Evolutionary conservation across 1,284 basidiomycete species (phyloP).

Genomic region (Melampsora allii-populina): DNA sequence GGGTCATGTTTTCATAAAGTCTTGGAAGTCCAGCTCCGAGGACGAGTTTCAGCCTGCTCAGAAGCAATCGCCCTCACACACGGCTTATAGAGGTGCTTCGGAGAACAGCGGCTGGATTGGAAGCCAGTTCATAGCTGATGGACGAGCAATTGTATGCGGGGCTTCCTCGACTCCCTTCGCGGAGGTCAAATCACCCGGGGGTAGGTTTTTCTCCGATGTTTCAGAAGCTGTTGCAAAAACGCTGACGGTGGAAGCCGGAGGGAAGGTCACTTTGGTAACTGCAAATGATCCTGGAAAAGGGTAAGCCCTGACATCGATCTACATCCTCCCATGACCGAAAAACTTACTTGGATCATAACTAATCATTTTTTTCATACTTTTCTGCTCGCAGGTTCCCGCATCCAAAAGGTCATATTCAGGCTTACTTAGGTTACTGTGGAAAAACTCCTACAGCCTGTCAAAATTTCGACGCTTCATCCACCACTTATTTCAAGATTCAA

Average conservation of each 20-base stretch:
- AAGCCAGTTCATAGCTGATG: slow-evolving; percentile 24
- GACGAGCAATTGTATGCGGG: slow-evolving; percentile 29
- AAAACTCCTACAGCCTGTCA: slow-evolving; percentile 18
- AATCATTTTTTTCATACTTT: background rate
- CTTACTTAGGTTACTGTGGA: slow-evolving; percentile 37
- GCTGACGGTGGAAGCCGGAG: slow-evolving; percentile 31
- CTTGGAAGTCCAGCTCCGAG: slow-evolving; percentile 21
- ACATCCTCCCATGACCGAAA: too few species aligned
- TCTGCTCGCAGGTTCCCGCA: slow-evolving; percentile 15
- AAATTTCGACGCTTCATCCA: slow-evolving; percentile 28
- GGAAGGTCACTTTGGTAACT: slow-evolving; percentile 14
- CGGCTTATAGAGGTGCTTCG: slow-evolving; percentile 29
- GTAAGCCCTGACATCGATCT: slow-evolving; percentile 3
- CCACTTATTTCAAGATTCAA: slow-evolving; percentile 39
- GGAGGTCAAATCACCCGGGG: slow-evolving; percentile 9
- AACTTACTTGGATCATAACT: too few species aligned
- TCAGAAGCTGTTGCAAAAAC: slow-evolving; percentile 26
- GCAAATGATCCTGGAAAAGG: slow-evolving; percentile 27
- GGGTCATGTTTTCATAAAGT: slow-evolving; percentile 29
- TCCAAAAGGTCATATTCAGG: slow-evolving; percentile 31
- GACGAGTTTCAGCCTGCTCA: slow-evolving; percentile 20
- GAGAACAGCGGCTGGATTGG: slow-evolving; percentile 34
- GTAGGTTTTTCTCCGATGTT: slow-evolving; percentile 24
- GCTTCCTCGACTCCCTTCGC: slow-evolving; percentile 31
- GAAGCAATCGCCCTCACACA: slow-evolving; percentile 15